phyloP scores from a whole-genome alignment of 768 basidiomycete species.

The Albatrellus ellisii region DNA sequence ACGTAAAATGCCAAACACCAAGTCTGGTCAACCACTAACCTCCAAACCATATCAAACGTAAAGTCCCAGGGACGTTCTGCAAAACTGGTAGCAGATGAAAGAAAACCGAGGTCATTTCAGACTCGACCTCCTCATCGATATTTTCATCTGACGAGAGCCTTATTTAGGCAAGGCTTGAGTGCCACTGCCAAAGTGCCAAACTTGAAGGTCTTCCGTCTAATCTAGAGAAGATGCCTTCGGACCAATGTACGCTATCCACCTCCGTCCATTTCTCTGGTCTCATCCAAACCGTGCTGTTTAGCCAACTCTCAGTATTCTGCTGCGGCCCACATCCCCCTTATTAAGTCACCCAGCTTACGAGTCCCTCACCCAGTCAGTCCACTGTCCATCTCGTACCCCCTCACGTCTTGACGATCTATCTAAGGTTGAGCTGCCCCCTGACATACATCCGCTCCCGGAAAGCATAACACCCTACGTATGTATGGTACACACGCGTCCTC shows the following conservation, averaged over 20 bases:
- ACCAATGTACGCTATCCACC: neutral
- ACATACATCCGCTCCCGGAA: conserved; percentile 91
- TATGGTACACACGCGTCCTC: neutral
- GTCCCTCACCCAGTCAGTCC: conserved; percentile 62
- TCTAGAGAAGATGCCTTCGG: no score
- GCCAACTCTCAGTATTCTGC: conserved; percentile 63
- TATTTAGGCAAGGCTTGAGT: no score
- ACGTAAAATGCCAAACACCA: neutral
- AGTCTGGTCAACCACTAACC: conserved; percentile 28
- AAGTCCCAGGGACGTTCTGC: conserved; percentile 88
- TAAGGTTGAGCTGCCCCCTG: conserved; percentile 76
- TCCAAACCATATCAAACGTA: conserved; percentile 83
- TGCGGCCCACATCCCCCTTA: conserved; percentile 66
- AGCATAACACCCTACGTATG: conserved; percentile 81
- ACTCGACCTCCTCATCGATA: conserved; percentile 68
- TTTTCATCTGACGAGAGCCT: conserved; percentile 56
- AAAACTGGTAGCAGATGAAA: conserved; percentile 72
- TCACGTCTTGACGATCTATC: neutral
- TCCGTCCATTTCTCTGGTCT: neutral
- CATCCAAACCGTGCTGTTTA: conserved; percentile 1
- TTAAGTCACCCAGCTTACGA: conserved; percentile 84
- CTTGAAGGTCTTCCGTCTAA: no score
- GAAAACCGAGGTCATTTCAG: conserved; percentile 62
- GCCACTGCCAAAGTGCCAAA: no score
- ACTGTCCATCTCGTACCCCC: neutral